phyloP scores from a whole-genome alignment of 768 basidiomycete genomes.

The Tulasnella sp. region DNA sequence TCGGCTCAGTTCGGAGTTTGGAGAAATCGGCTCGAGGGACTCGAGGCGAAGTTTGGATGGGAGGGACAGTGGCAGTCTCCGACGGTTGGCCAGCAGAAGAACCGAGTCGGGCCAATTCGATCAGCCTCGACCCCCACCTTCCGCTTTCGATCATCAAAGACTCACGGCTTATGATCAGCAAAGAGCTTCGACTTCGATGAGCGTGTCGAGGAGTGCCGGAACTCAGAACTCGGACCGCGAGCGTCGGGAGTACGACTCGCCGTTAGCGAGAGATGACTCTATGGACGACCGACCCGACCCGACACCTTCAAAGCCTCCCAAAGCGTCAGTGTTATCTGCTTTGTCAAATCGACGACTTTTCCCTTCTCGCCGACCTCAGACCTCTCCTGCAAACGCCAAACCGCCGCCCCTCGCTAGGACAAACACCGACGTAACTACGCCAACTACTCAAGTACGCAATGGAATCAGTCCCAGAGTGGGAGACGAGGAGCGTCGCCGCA shows the following conservation, averaged over 20 bases:
- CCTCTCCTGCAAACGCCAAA: not conserved
- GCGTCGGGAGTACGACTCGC: not conserved
- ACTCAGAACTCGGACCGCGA: not conserved
- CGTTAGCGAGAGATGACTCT: not conserved
- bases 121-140: not conserved
- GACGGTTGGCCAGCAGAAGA: not conserved
- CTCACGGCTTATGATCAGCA: not conserved
- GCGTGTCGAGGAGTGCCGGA: not conserved
- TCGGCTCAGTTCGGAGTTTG: not conserved
- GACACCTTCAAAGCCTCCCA: not conserved
- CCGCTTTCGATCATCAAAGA: not conserved
- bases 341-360: not conserved
- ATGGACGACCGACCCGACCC: not conserved
- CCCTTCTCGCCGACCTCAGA: constrained; percentile 10
- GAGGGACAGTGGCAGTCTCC: not conserved
- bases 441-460: not conserved
- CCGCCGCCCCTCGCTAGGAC: not conserved
- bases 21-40: not conserved
- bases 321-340: not conserved
- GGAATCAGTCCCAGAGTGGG: not conserved
- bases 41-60: not conserved
- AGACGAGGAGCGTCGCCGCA: not conserved
- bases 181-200: not conserved
- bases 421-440: not conserved
- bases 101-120: not conserved